Conservation (phyloP, 495 filamentous ascomycete species). For the Aspergillus sclerotiicarbonarius region DNA sequence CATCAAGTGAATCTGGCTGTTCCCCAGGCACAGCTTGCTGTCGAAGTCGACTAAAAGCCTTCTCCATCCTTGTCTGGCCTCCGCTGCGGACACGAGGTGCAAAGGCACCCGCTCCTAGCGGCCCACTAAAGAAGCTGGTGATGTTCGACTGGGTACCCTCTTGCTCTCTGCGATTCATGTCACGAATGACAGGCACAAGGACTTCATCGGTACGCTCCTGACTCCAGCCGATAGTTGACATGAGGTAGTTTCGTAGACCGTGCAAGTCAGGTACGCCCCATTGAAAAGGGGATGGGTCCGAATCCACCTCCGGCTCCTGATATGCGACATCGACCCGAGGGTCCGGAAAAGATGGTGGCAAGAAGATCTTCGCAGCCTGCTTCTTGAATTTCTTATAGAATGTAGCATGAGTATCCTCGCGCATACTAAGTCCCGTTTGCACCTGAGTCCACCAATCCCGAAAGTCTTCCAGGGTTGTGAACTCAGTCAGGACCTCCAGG, state of each 20-base stretch:
- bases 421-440: slow-evolving; percentile 53
- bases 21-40: slow-evolving; percentile 45
- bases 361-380: slow-evolving; percentile 78
- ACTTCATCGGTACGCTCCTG: slow-evolving; percentile 91
- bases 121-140: slow-evolving; percentile 77
- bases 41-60: slow-evolving; percentile 69
- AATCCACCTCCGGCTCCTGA: slow-evolving; percentile 79
- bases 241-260: slow-evolving; percentile 78
- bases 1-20: not conserved
- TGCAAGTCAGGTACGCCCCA: slow-evolving; percentile 96
- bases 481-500: slow-evolving; percentile 89
- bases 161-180: slow-evolving; percentile 82
- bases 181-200: slow-evolving; percentile 86
- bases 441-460: slow-evolving; percentile 82
- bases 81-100: slow-evolving; percentile 65
- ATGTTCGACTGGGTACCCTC: slow-evolving; percentile 97
- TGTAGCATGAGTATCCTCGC: slow-evolving; percentile 40
- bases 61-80: slow-evolving; percentile 76
- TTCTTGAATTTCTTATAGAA: slow-evolving; percentile 85
- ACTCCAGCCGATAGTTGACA: slow-evolving; percentile 91
- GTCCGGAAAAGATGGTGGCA: slow-evolving; percentile 75
- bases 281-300: slow-evolving; percentile 72
- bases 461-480: slow-evolving; percentile 66
- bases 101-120: slow-evolving; percentile 67
- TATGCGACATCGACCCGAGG: slow-evolving; percentile 77